Evolutionary conservation across 345 rosid species (phyloP).

Genomic region (Anastatica hierochuntica): DNA sequence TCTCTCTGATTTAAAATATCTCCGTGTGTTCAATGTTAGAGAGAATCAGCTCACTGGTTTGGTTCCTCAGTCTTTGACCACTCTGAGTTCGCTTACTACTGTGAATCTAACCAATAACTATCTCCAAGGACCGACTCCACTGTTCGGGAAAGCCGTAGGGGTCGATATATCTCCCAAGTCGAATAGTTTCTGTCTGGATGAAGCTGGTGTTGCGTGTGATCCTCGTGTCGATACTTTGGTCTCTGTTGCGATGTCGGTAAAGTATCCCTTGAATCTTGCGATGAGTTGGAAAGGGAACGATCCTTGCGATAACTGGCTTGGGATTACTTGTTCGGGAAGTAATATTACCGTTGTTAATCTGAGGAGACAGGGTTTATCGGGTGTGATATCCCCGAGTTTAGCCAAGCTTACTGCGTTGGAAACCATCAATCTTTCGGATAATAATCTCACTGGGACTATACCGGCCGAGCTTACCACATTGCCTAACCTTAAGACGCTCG

Average conservation of each 20-base stretch:
- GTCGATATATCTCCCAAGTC: constrained; percentile 10
- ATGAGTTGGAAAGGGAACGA: constrained; percentile 35
- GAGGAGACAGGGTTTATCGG: constrained; percentile 37
- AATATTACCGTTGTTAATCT: constrained; percentile 40
- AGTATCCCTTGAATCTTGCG: constrained; percentile 31
- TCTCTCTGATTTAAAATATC: constrained; percentile 26
- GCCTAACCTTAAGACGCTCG: constrained; percentile 40
- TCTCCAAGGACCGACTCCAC: constrained; percentile 35
- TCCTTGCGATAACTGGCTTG: constrained; percentile 59
- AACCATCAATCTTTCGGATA: constrained; percentile 38
- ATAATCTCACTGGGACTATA: constrained; percentile 44
- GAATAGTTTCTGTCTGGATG: constrained; percentile 32
- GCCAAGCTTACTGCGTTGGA: constrained; percentile 38
- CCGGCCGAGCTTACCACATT: constrained; percentile 48
- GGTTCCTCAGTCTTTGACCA: constrained; percentile 42
- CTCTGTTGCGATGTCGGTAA: constrained; percentile 23
- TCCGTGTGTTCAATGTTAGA: constrained; percentile 39
- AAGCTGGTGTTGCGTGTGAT: constrained; percentile 31
- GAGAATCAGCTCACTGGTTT: constrained; percentile 61
- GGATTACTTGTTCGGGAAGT: constrained; percentile 44
- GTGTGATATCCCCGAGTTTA: constrained; percentile 53
- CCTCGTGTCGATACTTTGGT: constrained; percentile 28
- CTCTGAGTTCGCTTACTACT: constrained; percentile 22
- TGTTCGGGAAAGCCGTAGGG: constrained; percentile 11
- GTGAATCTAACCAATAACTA: constrained; percentile 42